Conservation (phyloP, 169 alveolate genomes). For the Cryptosporidium baileyi region DNA sequence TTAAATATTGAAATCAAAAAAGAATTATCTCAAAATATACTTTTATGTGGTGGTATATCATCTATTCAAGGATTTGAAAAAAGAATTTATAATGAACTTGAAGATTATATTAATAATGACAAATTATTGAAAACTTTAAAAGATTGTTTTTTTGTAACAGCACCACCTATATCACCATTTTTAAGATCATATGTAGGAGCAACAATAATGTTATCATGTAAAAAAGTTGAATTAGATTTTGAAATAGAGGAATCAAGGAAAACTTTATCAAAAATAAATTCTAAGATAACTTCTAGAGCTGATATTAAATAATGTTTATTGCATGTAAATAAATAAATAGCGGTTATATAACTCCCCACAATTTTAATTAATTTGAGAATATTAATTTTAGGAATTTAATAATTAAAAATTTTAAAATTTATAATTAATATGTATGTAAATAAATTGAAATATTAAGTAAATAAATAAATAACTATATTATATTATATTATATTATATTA, state of each 20-base stretch:
- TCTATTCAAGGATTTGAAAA: conserved; percentile 47
- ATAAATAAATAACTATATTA: too few relatives aligned
- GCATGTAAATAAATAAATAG: neutral
- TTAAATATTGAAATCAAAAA: conserved; percentile 23
- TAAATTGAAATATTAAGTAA: too few relatives aligned
- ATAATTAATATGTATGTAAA: neutral
- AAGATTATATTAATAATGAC: neutral
- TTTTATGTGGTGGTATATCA: conserved; percentile 44
- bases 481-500: too few relatives aligned
- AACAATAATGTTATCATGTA: neutral
- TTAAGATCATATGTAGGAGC: conserved; percentile 49
- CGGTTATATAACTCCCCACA: neutral
- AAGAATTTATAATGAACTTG: conserved; percentile 12
- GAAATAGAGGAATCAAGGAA: too few relatives aligned
- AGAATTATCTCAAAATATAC: conserved; percentile 50
- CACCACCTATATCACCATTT: conserved; percentile 65
- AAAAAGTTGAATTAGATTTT: neutral
- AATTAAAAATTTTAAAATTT: neutral
- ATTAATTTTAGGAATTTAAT: neutral
- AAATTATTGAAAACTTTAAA: neutral
- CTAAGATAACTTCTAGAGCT: too few relatives aligned
- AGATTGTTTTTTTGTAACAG: conserved; percentile 3
- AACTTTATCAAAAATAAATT: too few relatives aligned
- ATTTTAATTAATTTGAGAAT: neutral
- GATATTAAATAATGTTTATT: too few relatives aligned